phyloP scores from a whole-genome alignment of 306 rosid genomes.

The Cicer pinnatifidum region DNA sequence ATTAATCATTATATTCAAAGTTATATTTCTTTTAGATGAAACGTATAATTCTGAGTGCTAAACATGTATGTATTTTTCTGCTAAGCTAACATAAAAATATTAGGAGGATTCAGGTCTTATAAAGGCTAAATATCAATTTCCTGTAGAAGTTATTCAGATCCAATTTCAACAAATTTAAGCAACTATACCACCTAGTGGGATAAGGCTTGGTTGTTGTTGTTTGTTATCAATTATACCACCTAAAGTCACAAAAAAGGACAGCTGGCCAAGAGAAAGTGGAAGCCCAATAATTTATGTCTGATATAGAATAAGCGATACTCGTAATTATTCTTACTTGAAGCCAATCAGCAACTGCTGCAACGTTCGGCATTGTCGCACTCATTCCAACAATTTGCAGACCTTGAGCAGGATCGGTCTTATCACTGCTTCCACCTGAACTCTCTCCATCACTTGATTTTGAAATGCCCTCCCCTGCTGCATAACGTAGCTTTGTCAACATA shows the following conservation, averaged over 20 bases:
- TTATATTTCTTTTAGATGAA: conserved; percentile 18
- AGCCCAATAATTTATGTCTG: neutral
- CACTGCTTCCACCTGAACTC: conserved; percentile 88
- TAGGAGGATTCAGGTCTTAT: conserved; percentile 9
- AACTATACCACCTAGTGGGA: conserved; percentile 8
- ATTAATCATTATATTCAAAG: neutral
- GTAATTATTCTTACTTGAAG: conserved; percentile 73
- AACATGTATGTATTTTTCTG: conserved; percentile 30
- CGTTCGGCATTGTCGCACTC: conserved; percentile 99
- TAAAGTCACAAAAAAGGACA: conserved; percentile 36
- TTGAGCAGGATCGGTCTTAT: conserved; percentile 82
- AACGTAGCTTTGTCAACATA: conserved; percentile 94
- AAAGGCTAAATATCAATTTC: conserved; percentile 20
- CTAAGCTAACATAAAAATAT: conserved; percentile 19
- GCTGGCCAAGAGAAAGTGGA: conserved; percentile 29
- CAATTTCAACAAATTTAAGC: conserved; percentile 14
- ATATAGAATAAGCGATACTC: conserved; percentile 12
- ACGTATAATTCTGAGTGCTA: conserved; percentile 20
- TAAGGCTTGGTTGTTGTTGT: neutral
- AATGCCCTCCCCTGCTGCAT: conserved; percentile 96
- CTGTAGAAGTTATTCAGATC: conserved; percentile 14
- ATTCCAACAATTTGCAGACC: conserved; percentile 96
- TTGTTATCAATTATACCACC: neutral
- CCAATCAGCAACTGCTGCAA: conserved; percentile 98
- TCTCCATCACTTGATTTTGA: conserved; percentile 82